Percentiles rank a stretch among this genome's conserved stretches.
These are phyloP conservation scores for Sporothrix protearum DNA, from an alignment of 2,329 filamentous ascomycete genomes.

Conservation along the genomic window DNA sequence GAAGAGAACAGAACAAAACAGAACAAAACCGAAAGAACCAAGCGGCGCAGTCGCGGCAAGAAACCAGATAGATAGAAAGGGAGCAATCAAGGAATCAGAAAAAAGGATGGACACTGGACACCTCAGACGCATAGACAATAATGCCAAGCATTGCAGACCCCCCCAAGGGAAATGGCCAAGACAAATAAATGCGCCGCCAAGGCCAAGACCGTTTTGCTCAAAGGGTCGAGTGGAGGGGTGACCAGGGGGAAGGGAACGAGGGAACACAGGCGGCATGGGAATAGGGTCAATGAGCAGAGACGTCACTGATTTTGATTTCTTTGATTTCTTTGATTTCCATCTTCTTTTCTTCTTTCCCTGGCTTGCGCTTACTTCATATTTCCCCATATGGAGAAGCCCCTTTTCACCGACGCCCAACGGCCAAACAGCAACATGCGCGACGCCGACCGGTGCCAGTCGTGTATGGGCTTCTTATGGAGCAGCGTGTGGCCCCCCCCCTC, in stretches of 20 bases:
- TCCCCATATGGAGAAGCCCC: background rate
- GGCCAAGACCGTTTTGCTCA: conserved; percentile 5
- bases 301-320: background rate
- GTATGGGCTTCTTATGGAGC: background rate
- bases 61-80: background rate
- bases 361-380: background rate
- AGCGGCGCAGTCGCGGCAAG: background rate
- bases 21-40: background rate
- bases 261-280: background rate
- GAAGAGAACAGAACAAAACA: background rate
- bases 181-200: conserved; percentile 9
- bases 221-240: background rate
- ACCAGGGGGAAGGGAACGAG: background rate
- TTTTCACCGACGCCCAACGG: background rate
- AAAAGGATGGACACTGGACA: background rate
- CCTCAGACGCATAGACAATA: background rate
- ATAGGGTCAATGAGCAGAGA: background rate
- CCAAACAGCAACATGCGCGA: background rate
- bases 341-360: background rate
- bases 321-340: background rate
- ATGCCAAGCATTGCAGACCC: background rate
- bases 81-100: background rate
- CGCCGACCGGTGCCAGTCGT: background rate
- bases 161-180: conserved; percentile 1
- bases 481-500: background rate